These are phyloP conservation scores for Dioscorea zingiberensis DNA, from an alignment of 106 monocot species.

Conservation along the genomic window DNA sequence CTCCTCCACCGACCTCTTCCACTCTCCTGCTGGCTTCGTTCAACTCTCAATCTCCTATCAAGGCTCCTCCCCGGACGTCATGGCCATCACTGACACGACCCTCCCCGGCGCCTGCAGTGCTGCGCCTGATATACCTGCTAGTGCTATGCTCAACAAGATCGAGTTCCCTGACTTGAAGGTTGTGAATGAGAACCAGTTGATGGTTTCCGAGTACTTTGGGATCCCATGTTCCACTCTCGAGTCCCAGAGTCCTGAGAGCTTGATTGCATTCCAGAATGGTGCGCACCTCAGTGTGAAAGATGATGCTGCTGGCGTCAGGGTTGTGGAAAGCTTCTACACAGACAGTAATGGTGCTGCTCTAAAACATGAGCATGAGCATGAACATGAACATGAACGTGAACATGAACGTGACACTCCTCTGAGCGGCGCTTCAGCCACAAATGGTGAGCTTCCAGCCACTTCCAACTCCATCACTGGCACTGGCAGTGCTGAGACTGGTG, in stretches of 20 bases:
- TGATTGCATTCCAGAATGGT: conserved; percentile 4
- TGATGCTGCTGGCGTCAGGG: conserved; percentile 35
- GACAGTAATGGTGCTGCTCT: conserved; percentile 2
- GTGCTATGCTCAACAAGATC: conserved; percentile 28
- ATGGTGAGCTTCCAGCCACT: not conserved
- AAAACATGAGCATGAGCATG: conserved; percentile 11
- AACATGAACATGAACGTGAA: too few relatives aligned
- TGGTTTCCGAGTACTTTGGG: conserved; percentile 65
- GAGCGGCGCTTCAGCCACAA: conserved; percentile 7
- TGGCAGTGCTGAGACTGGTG: not conserved
- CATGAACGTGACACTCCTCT: conserved; percentile 32
- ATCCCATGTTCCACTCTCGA: conserved; percentile 42
- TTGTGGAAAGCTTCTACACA: conserved; percentile 37
- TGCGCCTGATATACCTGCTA: too few relatives aligned
- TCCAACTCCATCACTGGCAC: conserved; percentile 17
- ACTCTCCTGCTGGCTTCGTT: conserved; percentile 69
- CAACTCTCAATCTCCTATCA: conserved; percentile 41
- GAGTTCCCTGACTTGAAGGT: conserved; percentile 74
- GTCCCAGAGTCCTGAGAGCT: conserved; percentile 16
- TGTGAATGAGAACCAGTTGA: conserved; percentile 50
- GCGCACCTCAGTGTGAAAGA: conserved; percentile 18
- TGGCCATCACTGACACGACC: conserved; percentile 11
- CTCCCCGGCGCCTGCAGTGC: not conserved
- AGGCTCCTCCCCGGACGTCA: conserved; percentile 38
- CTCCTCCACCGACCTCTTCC: conserved; percentile 67